Base-by-base conservation (phyloP, 305 asterid species). In the Fraxinus latifolia region DNA sequence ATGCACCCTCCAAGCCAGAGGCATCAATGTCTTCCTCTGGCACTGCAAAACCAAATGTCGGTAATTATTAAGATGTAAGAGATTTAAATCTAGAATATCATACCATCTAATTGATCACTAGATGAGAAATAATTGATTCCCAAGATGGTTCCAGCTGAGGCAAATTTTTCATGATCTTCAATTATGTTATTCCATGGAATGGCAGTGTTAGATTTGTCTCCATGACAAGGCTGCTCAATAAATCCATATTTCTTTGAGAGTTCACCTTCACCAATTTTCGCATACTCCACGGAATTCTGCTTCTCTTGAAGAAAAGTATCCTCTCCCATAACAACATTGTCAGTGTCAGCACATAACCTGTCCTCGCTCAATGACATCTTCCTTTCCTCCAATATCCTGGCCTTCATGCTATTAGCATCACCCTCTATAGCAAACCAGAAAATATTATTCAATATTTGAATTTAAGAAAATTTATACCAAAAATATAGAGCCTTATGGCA, bases 11-110 rank as follows among this genome's bases (percentile, higher is more conserved):
- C 53, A 81, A 80, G 44, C 58, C 75, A 9, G 74, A 32, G 50
- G 77, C 47, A 37, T 74, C 75, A 53, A 17, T 31, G 53, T 0
- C 34, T 36, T 29, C 33, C 78, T 68, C 89, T 84, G 88, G 72
- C 55, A 80, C 60, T 60, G 2, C 14, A 55, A 50, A 83, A 83
- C 74, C 73, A 83, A 78, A 79, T 4, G 29, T 37, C 19, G 39
- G 67, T 53, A 78, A 78, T 65, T 67, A 25, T 7, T 65, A 77
- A 79, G 78, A 32, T 70, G 27, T 33, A 53, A 60, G 31, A 60
- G 29, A 7, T 21, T 21, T 21, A 60, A 21, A 60, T 21, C 71
- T 60, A 8, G 27, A 21, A 21, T 21, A 21, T 27, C 71, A 60
- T 60, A 60, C 71, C 71, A 60, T 60, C 71, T 21, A 23, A 60